These are phyloP conservation scores for Nemania sp. DNA, from an alignment of 2,329 filamentous ascomycete species.

Conservation along the genomic window DNA sequence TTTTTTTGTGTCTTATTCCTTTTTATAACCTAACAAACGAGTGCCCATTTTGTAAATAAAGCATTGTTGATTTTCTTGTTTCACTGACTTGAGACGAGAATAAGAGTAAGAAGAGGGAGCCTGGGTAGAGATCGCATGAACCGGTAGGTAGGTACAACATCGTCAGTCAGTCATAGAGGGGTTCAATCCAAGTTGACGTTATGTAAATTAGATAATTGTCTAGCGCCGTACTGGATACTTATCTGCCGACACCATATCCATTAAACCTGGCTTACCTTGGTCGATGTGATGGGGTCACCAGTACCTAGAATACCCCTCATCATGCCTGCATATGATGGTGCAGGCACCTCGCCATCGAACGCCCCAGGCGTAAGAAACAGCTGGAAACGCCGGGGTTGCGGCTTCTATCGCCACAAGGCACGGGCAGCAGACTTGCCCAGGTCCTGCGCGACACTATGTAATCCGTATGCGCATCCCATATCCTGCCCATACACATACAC, in stretches of 20 bases:
- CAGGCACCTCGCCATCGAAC: background rate
- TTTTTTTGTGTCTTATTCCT: background rate
- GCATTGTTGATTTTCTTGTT: background rate
- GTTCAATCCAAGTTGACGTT: slow-evolving; percentile 4
- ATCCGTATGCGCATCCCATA: too few relatives aligned
- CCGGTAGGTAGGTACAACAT: slow-evolving; percentile 11
- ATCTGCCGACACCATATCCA: slow-evolving; percentile 7
- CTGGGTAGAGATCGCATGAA: background rate
- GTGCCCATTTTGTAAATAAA: background rate
- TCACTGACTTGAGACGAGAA: background rate
- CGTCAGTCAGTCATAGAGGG: slow-evolving; percentile 12
- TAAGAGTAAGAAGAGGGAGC: slow-evolving; percentile 1
- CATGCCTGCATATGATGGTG: slow-evolving; percentile 2
- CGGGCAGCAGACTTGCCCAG: slow-evolving; percentile 21
- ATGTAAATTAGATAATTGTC: background rate
- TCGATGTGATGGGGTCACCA: background rate
- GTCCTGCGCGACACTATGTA: slow-evolving; percentile 18
- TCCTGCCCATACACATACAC: slow-evolving; percentile 9
- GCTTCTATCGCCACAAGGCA: slow-evolving; percentile 8
- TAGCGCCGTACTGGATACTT: slow-evolving; percentile 22
- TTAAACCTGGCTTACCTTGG: too few relatives aligned
- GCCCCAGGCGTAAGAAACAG: slow-evolving; percentile 11
- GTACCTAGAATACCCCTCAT: slow-evolving; percentile 32
- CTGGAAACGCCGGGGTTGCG: slow-evolving; percentile 7
- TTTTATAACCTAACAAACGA: too few relatives aligned